Base-by-base conservation (phyloP, 1,139 yeast species). In the Scheffersomyces illinoinensis region DNA sequence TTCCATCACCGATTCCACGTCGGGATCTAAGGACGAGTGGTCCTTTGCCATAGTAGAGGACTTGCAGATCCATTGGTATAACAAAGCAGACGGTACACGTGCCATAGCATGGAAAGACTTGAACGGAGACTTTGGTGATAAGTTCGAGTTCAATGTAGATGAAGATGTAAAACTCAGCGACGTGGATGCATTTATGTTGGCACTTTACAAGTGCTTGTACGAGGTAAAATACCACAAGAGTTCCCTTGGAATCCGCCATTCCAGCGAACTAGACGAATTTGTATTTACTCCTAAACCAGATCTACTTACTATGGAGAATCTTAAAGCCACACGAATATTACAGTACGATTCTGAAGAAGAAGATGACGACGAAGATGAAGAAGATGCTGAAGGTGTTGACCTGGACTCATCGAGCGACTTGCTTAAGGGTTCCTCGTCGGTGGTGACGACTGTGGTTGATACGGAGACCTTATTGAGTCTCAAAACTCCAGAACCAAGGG, bases 101-200 rank as follows among this genome's bases (percentile, higher is more conserved):
- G 86, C 89, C 1, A 83, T 95, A 53, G 81, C 88, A 0, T 95
- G 99, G 99, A 78, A 78, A 26, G 97, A 95, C 66, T 71, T 88
- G 56, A 89, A 89, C 55, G 97, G 97, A 43, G 97, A 92, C 66
- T 79, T 81, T n/a, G 98, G 93, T 18, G 98, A 93, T 69, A 77
- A 82, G 61, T 93, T 90, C 73, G 97, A 65, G 72, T 93, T 92
- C 74, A 81, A 90, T 21, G 85, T 93, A 58, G 92, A 88, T 61
- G 84, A 83, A 54, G 81, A 82, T n/a, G 85, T 89, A 8, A 80
- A 88, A 43, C 67, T 76, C 3, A 77, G 76, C 49, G 88, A 87
- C 26, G 81, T 91, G 55, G 89, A 88, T 43, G 78, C 81, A 53
- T 95, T 95, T 70, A 85, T 90, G 76, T 71, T 77, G 49, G 79